Percentiles rank a stretch among this genome's conserved stretches.
Evolutionary conservation across 139 green algal genomes (phyloP).

Genomic region (Edaphochlamys debaryana): DNA sequence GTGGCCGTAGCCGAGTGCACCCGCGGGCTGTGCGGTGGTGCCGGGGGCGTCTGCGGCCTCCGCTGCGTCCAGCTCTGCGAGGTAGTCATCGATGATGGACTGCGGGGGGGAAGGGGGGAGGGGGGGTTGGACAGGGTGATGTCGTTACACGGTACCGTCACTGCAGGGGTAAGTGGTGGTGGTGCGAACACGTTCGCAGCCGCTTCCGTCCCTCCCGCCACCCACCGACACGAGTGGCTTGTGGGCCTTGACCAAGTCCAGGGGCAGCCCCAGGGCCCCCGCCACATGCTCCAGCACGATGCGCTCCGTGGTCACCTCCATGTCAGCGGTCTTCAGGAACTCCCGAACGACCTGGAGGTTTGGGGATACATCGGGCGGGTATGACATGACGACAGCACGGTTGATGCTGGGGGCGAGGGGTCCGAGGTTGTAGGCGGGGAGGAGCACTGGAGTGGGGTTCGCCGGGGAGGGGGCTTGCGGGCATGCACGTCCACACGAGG

Average conservation of each 20-base stretch:
- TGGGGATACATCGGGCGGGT: too few relatives aligned
- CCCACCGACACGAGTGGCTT: constrained; percentile 18
- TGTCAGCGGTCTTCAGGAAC: constrained; percentile 16
- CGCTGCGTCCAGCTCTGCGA: background rate
- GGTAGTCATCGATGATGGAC: constrained; percentile 14
- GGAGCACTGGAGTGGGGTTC: too few relatives aligned
- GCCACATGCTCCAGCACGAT: background rate
- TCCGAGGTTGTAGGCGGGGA: too few relatives aligned
- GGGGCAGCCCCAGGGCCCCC: background rate
- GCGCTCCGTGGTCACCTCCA: constrained; percentile 20
- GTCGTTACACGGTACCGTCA: background rate
- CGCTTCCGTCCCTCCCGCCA: too few relatives aligned
- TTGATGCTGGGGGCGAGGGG: too few relatives aligned
- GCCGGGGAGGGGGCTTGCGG: too few relatives aligned
- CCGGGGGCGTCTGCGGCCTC: background rate
- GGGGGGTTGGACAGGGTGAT: background rate
- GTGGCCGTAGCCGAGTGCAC: too few relatives aligned
- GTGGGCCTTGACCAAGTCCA: background rate
- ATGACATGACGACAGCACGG: too few relatives aligned
- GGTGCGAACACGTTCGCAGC: too few relatives aligned
- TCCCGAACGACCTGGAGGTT: constrained; percentile 9
- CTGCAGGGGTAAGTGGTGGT: background rate
- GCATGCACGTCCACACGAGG: too few relatives aligned
- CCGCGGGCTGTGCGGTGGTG: too few relatives aligned
- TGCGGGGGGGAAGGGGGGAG: background rate